A percentile compares a stretch with the other conserved stretches of the same genome.
phyloP scores from a whole-genome alignment of 1,284 basidiomycete species.

The Cryptococcus floricola region DNA sequence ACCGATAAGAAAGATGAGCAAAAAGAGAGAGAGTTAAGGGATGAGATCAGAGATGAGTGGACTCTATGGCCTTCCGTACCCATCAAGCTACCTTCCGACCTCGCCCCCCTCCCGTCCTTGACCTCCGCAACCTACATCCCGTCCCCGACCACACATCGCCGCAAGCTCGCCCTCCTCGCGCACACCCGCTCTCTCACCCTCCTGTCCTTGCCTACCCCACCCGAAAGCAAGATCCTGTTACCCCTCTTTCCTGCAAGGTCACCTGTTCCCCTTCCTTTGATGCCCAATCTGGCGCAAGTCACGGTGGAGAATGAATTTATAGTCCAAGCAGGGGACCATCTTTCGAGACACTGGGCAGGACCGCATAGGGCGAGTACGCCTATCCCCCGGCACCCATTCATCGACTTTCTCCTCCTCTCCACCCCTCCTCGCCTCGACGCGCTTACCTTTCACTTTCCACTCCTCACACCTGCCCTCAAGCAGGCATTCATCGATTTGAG shows the following conservation, averaged over 20 bases:
- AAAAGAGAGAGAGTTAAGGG: background rate
- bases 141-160: background rate
- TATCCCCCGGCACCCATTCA: background rate
- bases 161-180: background rate
- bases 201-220: background rate
- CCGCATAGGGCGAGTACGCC: background rate
- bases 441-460: conserved; percentile 1
- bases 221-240: too few relatives aligned
- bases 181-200: background rate
- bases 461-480: background rate
- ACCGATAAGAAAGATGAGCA: background rate
- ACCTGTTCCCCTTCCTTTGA: background rate
- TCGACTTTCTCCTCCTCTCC: conserved; percentile 5
- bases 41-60: conserved; percentile 1
- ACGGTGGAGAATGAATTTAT: background rate
- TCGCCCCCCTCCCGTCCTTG: background rate
- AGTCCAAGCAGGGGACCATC: conserved; percentile 1
- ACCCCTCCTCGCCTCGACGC: background rate
- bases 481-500: background rate
- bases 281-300: background rate
- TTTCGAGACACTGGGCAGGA: background rate
- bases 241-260: background rate
- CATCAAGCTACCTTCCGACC: background rate
- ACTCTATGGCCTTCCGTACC: conserved; percentile 3
- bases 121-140: background rate